These are phyloP conservation scores for Theobroma cacao DNA, from an alignment of 345 rosid genomes.

Conservation along the genomic window DNA sequence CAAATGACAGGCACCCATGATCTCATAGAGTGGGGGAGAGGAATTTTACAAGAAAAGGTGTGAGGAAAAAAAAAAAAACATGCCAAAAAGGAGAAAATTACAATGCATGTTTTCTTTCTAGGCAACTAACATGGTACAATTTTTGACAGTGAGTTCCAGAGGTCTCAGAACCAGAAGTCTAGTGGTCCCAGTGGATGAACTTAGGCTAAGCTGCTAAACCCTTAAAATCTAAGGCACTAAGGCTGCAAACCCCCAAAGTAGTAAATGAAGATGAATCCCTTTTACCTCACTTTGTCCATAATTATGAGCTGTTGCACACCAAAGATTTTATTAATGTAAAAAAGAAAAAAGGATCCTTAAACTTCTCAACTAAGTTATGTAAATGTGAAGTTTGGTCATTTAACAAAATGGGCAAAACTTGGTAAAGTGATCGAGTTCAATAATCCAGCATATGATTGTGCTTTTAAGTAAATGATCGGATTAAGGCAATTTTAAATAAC, in stretches of 20 bases:
- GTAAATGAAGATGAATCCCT: background rate
- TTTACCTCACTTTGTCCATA: slow-evolving; percentile 5
- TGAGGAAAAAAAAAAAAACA: background rate
- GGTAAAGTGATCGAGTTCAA: background rate
- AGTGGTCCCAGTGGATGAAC: slow-evolving; percentile 4
- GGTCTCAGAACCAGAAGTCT: background rate
- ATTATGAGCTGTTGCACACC: background rate
- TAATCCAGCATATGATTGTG: background rate
- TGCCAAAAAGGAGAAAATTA: background rate
- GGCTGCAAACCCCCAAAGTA: slow-evolving; percentile 4
- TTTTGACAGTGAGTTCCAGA: background rate
- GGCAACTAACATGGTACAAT: background rate
- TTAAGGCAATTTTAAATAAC: background rate
- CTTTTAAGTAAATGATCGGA: background rate
- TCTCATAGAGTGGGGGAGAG: background rate
- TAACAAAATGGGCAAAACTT: background rate
- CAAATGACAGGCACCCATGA: background rate
- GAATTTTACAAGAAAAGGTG: background rate
- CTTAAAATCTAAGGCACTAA: slow-evolving; percentile 3
- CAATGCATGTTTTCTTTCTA: background rate
- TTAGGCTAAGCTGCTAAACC: background rate
- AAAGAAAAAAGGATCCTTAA: background rate
- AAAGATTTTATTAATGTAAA: background rate
- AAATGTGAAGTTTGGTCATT: background rate
- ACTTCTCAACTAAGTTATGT: background rate